Evolutionary conservation across 345 rosid genomes (phyloP), one percentile per base, ranked within the genome.

Genomic region (Acer saccharum): DNA sequence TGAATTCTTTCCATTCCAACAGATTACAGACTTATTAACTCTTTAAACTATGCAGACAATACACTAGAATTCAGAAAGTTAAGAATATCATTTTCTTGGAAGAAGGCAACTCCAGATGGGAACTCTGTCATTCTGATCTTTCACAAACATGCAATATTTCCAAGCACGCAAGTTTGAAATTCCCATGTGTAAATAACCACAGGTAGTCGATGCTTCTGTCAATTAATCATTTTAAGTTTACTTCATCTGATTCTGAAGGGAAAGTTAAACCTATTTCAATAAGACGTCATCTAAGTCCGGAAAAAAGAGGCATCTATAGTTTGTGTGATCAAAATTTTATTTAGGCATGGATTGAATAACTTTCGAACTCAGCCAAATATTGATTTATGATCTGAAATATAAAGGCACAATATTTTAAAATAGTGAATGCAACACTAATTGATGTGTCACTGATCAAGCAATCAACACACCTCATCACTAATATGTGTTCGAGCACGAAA

Each of bases 401-500:
- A 52, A 65, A 32, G 27, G 39, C 46, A 80, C 11, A 52, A 62
- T n/a, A 48, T 0, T 27, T 44, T 16, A 50, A 57, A 69, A 23
- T 60, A 20, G 27, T 41, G 65, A 44, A 58, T 46, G 70, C 20
- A 70, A 21, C 16, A 43, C n/a, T 39, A 7, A 64, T 69, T 32
- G 11, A 50, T 12, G 54, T 62, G 29, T 57, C 44, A 62, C 58
- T 72, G 74, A 21, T 68, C 54, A 68, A 69, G 52, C 58, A 71
- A 62, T 21, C 71, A 76, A 64, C 75, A 20, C 68, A 94, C 99
- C 96, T 96, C 99, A 78, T 94, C 99, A 74, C 97, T 88, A 63
- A 96, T 92, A 86, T 96, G 87, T 32, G 98, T 94, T 81, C 99
- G 93, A 83, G 98, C 97, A 83, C 97, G 97, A 83, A 96, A 96